phyloP scores from a whole-genome alignment of 768 basidiomycete genomes.

The Hypsizygus marmoreus region DNA sequence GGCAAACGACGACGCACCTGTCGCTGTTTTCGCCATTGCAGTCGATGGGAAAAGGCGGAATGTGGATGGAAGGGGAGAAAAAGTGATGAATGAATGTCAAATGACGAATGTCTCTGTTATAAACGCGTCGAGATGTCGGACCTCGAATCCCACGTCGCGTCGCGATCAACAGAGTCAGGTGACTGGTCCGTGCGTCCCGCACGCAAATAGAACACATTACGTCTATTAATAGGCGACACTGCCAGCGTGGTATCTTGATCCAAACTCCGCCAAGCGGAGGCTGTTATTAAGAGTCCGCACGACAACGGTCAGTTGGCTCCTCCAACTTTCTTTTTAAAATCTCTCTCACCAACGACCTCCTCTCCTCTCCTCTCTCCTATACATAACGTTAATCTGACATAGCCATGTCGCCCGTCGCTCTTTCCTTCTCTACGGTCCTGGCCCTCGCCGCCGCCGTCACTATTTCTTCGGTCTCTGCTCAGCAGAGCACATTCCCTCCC shows the following conservation, averaged over 20 bases:
- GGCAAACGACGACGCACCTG: too few species aligned
- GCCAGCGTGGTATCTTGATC: conserved; percentile 4
- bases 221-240: neutral
- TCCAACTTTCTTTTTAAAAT: conserved; percentile 13
- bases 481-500: conserved; percentile 41
- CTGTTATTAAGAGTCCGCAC: conserved; percentile 11
- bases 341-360: too few species aligned
- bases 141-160: conserved; percentile 15
- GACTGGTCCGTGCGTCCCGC: conserved; percentile 23
- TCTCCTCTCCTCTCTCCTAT: too few species aligned
- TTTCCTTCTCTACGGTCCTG: conserved; percentile 31
- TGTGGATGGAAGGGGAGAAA: too few species aligned
- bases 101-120: conserved; percentile 16
- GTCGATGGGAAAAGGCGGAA: too few species aligned
- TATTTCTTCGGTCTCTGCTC: conserved; percentile 25
- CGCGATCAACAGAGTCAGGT: conserved; percentile 21
- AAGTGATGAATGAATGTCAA: conserved; percentile 14
- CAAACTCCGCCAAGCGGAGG: conserved; percentile 14
- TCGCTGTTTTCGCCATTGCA: too few species aligned
- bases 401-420: conserved; percentile 47
- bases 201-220: conserved; percentile 1
- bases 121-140: conserved; percentile 20
- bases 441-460: conserved; percentile 30
- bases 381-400: too few species aligned
- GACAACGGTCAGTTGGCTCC: neutral